phyloP scores from a whole-genome alignment of 345 rosid species.

The Eucalyptus melliodora region DNA sequence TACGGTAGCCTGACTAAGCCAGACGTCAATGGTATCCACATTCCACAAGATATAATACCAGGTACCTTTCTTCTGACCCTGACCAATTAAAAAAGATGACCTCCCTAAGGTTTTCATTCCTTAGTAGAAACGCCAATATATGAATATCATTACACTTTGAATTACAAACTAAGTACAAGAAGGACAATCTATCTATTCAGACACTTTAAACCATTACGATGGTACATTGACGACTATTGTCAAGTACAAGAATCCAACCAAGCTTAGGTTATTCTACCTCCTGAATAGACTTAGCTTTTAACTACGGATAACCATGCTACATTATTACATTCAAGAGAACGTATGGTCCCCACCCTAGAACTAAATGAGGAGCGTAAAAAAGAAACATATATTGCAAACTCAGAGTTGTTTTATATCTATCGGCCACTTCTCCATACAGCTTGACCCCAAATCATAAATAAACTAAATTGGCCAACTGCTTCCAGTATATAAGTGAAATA shows the following conservation, averaged over 20 bases:
- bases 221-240: not conserved
- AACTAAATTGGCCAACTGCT: not conserved
- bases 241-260: not conserved
- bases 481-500: not conserved
- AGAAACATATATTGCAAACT: not conserved
- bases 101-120: conserved; percentile 2
- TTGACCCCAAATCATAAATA: not conserved
- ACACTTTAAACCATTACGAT: not conserved
- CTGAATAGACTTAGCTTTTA: not conserved
- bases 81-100: not conserved
- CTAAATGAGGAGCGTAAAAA: not conserved
- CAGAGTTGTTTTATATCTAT: not conserved
- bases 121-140: not conserved
- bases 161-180: not conserved
- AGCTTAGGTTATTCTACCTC: not conserved
- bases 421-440: not conserved
- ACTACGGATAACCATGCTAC: not conserved
- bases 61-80: conserved; percentile 9
- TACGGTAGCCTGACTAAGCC: conserved; percentile 5
- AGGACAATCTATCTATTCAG: not conserved
- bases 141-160: not conserved
- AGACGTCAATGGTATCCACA: not conserved
- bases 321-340: not conserved
- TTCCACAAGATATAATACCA: conserved; percentile 3
- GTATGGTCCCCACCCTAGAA: not conserved